These are phyloP conservation scores for Moniliophthora roreri DNA, from an alignment of 1,284 basidiomycete genomes.

Conservation along the genomic window DNA sequence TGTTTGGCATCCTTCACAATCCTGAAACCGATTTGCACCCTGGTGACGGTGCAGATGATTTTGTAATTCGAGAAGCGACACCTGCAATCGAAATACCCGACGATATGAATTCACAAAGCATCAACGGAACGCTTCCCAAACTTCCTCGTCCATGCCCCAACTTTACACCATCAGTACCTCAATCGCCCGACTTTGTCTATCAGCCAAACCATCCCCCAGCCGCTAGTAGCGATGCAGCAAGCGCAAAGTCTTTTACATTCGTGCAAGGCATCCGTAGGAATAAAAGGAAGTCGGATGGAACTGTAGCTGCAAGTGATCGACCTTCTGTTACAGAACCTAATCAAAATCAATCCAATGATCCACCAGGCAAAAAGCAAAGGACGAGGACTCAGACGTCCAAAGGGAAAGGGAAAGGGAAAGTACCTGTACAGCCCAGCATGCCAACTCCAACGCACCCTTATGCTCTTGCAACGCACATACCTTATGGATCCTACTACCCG, in stretches of 20 bases:
- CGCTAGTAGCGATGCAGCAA: not conserved
- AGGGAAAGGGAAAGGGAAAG: not conserved
- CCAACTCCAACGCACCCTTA: not conserved
- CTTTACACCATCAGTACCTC: not conserved
- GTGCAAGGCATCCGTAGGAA: too few relatives aligned
- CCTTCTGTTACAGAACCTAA: not conserved
- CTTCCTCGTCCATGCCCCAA: not conserved
- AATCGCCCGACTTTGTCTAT: not conserved
- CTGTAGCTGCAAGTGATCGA: too few relatives aligned
- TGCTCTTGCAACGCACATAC: not conserved
- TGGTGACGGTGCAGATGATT: not conserved
- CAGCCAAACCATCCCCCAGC: not conserved
- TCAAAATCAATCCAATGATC: not conserved
- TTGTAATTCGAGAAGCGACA: not conserved
- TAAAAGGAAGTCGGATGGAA: too few relatives aligned
- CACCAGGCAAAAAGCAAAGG: not conserved
- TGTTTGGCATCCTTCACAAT: not conserved
- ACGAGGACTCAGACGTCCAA: not conserved
- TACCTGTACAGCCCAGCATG: not conserved
- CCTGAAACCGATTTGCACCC: not conserved
- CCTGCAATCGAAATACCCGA: not conserved
- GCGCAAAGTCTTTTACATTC: too few relatives aligned
- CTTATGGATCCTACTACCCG: not conserved
- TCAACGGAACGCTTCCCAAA: not conserved
- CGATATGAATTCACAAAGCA: not conserved